These are phyloP conservation scores for Biscogniauxia sp. DNA, from an alignment of 2,329 filamentous ascomycete species.

Conservation along the genomic window DNA sequence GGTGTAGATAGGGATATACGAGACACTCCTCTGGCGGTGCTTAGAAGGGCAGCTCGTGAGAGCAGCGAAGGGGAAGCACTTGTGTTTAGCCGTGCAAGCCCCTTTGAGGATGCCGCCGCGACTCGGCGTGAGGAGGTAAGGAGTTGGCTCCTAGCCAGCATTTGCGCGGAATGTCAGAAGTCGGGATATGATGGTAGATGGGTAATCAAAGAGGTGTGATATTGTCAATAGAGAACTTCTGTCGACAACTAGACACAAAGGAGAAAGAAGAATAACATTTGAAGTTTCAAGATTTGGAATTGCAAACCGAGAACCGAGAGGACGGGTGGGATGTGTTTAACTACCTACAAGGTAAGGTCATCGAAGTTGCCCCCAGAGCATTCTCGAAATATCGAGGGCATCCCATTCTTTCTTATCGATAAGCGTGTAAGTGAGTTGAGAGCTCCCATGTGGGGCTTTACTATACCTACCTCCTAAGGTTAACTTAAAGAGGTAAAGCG, in stretches of 20 bases:
- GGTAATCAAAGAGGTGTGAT: not conserved
- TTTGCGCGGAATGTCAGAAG: slow-evolving; percentile 19
- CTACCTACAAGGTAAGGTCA: not conserved
- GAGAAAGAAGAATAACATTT: not conserved
- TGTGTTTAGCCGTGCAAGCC: slow-evolving; percentile 22
- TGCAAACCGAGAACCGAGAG: not conserved
- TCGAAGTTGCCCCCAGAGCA: slow-evolving; percentile 20
- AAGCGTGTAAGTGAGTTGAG: slow-evolving; percentile 5
- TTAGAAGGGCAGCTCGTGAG: slow-evolving; percentile 25
- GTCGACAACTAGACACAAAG: too few species aligned
- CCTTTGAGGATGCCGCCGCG: slow-evolving; percentile 25
- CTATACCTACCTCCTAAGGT: not conserved
- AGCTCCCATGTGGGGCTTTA: not conserved
- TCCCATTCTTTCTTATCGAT: slow-evolving; percentile 19
- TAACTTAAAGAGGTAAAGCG: not conserved
- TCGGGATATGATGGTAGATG: slow-evolving; percentile 1
- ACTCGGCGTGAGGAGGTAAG: slow-evolving; percentile 35
- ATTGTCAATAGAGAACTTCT: not conserved
- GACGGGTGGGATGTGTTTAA: not conserved
- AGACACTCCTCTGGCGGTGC: slow-evolving; percentile 13
- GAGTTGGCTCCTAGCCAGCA: slow-evolving; percentile 41
- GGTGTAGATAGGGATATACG: slow-evolving; percentile 20
- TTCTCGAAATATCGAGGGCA: slow-evolving; percentile 30
- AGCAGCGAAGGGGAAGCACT: slow-evolving; percentile 20
- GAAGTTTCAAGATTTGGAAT: slow-evolving; percentile 12